A percentile compares a stretch with the other conserved stretches of the same genome.
These are phyloP conservation scores for Cenchrus americanus DNA, from an alignment of 176 grass and related monocot genomes.

Conservation along the genomic window DNA sequence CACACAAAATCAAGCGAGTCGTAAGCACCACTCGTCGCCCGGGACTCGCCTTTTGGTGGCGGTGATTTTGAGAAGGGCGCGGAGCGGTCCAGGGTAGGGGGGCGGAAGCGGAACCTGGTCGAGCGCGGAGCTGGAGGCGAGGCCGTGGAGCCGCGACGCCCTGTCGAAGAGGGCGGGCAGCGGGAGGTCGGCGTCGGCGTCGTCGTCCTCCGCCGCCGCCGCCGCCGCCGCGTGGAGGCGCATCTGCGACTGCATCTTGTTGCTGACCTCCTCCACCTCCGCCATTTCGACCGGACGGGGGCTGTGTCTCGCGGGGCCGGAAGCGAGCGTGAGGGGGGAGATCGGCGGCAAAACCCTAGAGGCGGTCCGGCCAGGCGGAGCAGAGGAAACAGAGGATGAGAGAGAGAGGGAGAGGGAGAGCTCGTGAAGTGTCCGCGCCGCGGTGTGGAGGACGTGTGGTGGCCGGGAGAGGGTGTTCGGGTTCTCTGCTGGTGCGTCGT, in stretches of 20 bases:
- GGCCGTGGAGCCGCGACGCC: conserved; percentile 70
- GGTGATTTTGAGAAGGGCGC: not conserved
- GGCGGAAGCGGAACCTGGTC: conserved; percentile 55
- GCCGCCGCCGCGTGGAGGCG: conserved; percentile 22
- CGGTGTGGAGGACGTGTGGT: too few species aligned
- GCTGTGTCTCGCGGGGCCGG: not conserved
- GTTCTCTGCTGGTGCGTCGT: too few species aligned
- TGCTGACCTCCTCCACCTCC: conserved; percentile 42
- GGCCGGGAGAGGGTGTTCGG: too few species aligned
- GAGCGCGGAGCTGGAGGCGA: conserved; percentile 69
- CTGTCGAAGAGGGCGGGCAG: conserved; percentile 78
- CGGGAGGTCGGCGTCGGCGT: conserved; percentile 56
- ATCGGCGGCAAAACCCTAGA: conserved; percentile 31
- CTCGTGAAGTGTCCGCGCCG: not conserved
- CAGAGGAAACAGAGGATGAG: not conserved
- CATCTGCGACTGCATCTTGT: conserved; percentile 49
- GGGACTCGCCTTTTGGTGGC: not conserved
- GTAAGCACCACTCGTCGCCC: not conserved
- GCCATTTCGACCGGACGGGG: conserved; percentile 13
- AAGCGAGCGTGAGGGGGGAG: not conserved
- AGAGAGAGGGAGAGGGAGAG: not conserved
- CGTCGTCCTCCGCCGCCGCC: not conserved
- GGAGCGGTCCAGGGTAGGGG: not conserved
- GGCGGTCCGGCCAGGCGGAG: not conserved
- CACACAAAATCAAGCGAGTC: not conserved